Conservation (phyloP, 495 filamentous ascomycete species). For the Penicillium psychrofluorescens region DNA sequence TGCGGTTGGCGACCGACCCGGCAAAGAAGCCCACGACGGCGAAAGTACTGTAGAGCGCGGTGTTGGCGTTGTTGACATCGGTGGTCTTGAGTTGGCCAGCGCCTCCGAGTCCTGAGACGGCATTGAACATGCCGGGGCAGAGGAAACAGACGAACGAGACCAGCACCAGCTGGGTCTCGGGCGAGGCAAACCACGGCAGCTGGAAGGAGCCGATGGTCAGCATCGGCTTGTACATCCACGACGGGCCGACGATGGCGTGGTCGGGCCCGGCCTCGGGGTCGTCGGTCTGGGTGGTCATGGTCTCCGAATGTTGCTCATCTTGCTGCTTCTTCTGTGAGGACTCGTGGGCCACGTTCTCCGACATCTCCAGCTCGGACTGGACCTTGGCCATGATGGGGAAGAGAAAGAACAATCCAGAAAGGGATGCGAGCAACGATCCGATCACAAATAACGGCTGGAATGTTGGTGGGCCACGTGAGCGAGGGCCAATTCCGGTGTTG, state of each 20-base stretch:
- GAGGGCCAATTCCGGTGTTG: too few species aligned
- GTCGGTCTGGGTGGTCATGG: background rate
- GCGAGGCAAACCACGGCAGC: conserved; percentile 68
- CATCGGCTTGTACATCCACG: conserved; percentile 64
- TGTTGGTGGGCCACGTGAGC: too few species aligned
- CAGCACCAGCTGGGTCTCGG: conserved; percentile 64
- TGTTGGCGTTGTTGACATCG: conserved; percentile 62
- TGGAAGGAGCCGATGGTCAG: conserved; percentile 46
- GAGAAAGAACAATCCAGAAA: too few species aligned
- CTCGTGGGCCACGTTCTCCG: too few species aligned
- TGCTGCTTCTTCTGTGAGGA: too few species aligned
- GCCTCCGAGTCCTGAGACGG: conserved; percentile 66
- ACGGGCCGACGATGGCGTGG: conserved; percentile 20
- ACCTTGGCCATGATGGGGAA: too few species aligned
- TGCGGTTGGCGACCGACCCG: conserved; percentile 67
- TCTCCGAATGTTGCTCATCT: background rate
- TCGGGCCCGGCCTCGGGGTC: conserved; percentile 25
- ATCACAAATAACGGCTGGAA: too few species aligned
- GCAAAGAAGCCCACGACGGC: conserved; percentile 83
- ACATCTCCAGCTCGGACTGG: too few species aligned
- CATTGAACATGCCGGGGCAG: conserved; percentile 84
- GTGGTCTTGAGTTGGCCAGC: conserved; percentile 54
- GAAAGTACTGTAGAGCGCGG: conserved; percentile 75
- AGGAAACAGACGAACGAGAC: conserved; percentile 84
- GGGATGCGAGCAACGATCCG: too few species aligned